Percentiles rank a stretch among this genome's conserved stretches.
Conservation (phyloP, 352 stramenopile genomes). For the Phytophthora ohioensis region DNA sequence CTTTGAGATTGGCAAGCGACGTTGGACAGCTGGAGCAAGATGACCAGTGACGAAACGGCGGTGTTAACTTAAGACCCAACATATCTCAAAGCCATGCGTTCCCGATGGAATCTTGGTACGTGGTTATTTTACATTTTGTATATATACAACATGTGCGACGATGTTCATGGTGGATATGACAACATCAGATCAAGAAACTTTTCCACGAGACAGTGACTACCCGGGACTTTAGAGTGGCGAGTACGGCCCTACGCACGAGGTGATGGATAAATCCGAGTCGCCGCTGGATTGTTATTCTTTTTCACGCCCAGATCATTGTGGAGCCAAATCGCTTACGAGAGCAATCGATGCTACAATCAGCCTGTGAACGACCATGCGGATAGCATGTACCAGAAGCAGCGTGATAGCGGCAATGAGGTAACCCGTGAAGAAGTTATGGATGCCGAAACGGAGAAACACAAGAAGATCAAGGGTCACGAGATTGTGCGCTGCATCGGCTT, state of each 20-base stretch:
- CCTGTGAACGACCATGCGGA: constrained; percentile 14
- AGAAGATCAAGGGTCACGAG: constrained; percentile 19
- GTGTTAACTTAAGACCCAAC: constrained; percentile 12
- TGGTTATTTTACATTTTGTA: not conserved
- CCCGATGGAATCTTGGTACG: constrained; percentile 18
- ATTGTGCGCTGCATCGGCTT: constrained; percentile 25
- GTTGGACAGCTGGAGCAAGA: constrained; percentile 1
- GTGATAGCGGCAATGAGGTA: not conserved
- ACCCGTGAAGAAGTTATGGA: constrained; percentile 10
- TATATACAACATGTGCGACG: constrained; percentile 22
- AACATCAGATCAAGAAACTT: not conserved
- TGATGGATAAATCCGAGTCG: constrained; percentile 3
- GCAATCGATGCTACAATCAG: constrained; percentile 23
- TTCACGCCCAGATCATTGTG: constrained; percentile 22
- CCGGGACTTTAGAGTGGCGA: not conserved
- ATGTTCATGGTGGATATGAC: constrained; percentile 6
- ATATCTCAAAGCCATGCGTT: constrained; percentile 3
- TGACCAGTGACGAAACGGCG: constrained; percentile 3
- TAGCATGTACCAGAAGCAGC: constrained; percentile 3
- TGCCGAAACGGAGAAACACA: constrained; percentile 7
- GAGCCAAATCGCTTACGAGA: constrained; percentile 12
- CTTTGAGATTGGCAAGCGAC: not conserved
- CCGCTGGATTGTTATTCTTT: constrained; percentile 17
- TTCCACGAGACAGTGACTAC: constrained; percentile 4
- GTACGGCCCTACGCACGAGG: not conserved